Base-by-base conservation (phyloP, 441 rosid genomes). In the Manihot esculenta region DNA sequence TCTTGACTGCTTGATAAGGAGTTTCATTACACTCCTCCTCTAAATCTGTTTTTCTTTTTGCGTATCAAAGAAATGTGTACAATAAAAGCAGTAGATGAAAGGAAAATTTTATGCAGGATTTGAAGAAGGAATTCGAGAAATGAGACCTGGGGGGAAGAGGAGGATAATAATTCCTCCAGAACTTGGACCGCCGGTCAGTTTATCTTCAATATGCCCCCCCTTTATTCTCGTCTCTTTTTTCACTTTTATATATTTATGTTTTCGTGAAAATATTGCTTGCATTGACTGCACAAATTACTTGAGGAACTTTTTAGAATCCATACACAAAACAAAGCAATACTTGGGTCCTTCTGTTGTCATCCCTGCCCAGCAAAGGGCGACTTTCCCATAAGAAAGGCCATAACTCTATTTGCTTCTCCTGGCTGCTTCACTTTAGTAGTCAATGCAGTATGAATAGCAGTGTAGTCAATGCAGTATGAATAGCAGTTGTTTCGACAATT, bases 141-240 rank as follows among this genome's bases (percentile, higher is more conserved):
- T 92, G 99, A 92, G 79, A 73, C 97, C 99, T 0, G 97, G 97
- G 66, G 99, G 99, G 8, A 80, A 82, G 81, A 88, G 99, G 83
- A 87, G 97, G 79, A 89, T 92, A 23, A 89, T 94, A 72, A 92
- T 94, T 78, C 97, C 99, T 62, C 99, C 97, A 17, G 97, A 94
- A 75, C 84, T 94, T 50, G 99, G 99, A 79, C 99, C 99, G 66
- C 99, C 97, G 57, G 99, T 92, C 30, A 79, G 97, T 87, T 76
- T 57, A 53, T 21, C n/a, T 75, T 62, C 42, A 54, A 7, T 11
- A 65, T 7, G n/a, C 23, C 62, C 15, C 18, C 69, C 57, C 15
- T 21, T 54, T 21, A 12, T 56, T 14, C 17, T 5, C 26, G n/a
- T 13, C 59, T 53, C 0, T 1, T 15, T 49, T 49, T 49, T 49